Percentiles rank a stretch among this genome's conserved stretches.
Evolutionary conservation across 2,329 filamentous ascomycete species (phyloP).

Genomic region (Microdochium trichocladiopsis): DNA sequence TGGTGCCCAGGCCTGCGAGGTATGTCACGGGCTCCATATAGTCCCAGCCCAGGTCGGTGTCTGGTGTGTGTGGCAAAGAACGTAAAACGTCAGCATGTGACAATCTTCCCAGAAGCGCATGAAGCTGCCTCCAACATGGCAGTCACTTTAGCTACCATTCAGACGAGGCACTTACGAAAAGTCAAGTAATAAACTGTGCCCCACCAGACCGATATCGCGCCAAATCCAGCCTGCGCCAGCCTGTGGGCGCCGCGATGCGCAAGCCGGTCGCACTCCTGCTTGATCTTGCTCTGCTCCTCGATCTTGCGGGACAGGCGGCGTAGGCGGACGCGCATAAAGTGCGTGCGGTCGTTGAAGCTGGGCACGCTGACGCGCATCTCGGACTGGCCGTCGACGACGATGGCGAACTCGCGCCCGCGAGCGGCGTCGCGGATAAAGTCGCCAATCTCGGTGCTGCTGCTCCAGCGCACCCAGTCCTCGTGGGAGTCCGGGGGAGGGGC

Average conservation of each 20-base stretch:
- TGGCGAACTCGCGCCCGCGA: slow-evolving; percentile 73
- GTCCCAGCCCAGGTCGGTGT: slow-evolving; percentile 80
- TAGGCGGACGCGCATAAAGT: slow-evolving; percentile 74
- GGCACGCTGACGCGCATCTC: slow-evolving; percentile 77
- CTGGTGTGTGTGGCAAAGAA: background rate
- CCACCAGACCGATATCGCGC: slow-evolving; percentile 70
- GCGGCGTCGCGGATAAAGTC: slow-evolving; percentile 92
- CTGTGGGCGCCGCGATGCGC: slow-evolving; percentile 73
- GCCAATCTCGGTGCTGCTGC: slow-evolving; percentile 79
- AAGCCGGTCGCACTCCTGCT: slow-evolving; percentile 71
- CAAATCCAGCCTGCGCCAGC: slow-evolving; percentile 75
- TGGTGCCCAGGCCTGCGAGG: slow-evolving; percentile 74
- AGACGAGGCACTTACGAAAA: slow-evolving; percentile 33
- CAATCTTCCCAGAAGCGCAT: too few species aligned
- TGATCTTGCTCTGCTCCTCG: slow-evolving; percentile 62
- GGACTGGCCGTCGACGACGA: slow-evolving; percentile 66
- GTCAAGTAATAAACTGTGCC: slow-evolving; percentile 68
- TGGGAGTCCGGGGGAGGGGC: slow-evolving; percentile 29
- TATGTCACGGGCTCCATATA: slow-evolving; percentile 89
- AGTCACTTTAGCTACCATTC: too few species aligned
- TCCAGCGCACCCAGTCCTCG: slow-evolving; percentile 78
- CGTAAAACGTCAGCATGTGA: background rate
- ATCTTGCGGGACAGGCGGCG: slow-evolving; percentile 65
- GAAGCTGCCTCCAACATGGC: too few species aligned
- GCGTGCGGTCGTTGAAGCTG: slow-evolving; percentile 83